Evolutionary conservation across 768 basidiomycete genomes (phyloP).

Genomic region (Russula sp.): DNA sequence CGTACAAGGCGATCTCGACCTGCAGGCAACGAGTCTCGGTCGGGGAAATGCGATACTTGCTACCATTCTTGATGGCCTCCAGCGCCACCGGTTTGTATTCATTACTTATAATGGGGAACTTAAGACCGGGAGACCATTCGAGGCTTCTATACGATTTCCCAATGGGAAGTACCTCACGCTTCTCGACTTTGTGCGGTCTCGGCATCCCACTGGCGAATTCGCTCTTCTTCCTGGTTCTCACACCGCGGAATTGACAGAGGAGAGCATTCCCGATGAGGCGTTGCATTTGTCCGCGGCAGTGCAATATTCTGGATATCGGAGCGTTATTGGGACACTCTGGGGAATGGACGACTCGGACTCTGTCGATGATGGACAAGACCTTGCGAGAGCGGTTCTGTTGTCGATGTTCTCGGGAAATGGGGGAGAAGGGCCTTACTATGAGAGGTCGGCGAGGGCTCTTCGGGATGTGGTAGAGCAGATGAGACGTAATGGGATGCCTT

Average conservation of each 20-base stretch:
- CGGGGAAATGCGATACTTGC: neutral
- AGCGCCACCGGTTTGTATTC: neutral
- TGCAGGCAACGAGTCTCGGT: neutral
- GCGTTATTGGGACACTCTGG: slow-evolving; percentile 1
- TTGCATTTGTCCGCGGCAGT: slow-evolving; percentile 22
- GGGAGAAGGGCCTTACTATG: neutral
- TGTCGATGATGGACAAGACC: neutral
- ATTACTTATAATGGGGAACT: neutral
- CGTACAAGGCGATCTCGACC: neutral
- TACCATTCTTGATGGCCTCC: neutral
- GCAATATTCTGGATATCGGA: neutral
- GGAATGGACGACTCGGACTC: neutral
- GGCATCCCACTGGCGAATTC: slow-evolving; percentile 14
- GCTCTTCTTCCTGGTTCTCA: slow-evolving; percentile 23
- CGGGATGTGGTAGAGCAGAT: neutral
- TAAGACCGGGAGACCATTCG: slow-evolving; percentile 1
- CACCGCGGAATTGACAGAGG: neutral
- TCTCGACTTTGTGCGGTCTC: slow-evolving; percentile 7
- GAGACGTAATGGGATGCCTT: neutral
- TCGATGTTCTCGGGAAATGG: neutral
- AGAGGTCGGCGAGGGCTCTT: neutral
- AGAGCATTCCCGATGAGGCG: slow-evolving; percentile 14
- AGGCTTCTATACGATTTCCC: neutral
- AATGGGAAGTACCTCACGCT: neutral
- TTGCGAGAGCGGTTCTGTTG: neutral